Conservation (phyloP, 768 basidiomycete genomes). For the Mycena latifolia region DNA sequence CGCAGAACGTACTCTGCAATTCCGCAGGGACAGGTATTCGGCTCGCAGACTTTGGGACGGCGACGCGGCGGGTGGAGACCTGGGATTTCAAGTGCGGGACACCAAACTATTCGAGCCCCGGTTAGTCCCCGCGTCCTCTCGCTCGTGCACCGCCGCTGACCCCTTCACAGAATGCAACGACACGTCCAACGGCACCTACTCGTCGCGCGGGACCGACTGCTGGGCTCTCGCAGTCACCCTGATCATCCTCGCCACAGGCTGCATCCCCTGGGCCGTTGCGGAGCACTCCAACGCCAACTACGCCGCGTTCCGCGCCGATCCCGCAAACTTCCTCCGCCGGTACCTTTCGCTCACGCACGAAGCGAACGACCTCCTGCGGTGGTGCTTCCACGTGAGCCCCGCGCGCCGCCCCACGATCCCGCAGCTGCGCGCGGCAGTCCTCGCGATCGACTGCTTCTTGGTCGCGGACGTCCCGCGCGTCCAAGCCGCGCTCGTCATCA, state of each 20-base stretch:
- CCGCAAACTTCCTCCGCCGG: background rate
- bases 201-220: constrained; percentile 7
- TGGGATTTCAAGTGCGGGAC: background rate
- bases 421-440: constrained; percentile 3
- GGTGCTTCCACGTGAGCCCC: constrained; percentile 15
- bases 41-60: constrained; percentile 8
- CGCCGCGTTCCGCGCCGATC: constrained; percentile 10
- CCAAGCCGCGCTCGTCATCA: background rate
- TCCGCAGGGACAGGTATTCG: background rate
- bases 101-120: constrained; percentile 5
- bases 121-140: background rate
- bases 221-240: constrained; percentile 13
- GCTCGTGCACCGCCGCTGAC: background rate
- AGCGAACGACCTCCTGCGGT: constrained; percentile 9
- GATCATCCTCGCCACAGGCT: background rate
- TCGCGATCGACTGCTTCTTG: background rate
- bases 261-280: background rate
- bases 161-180: constrained; percentile 7
- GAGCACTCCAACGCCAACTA: constrained; percentile 2
- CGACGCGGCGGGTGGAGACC: background rate
- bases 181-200: background rate
- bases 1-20: background rate
- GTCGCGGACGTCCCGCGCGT: background rate
- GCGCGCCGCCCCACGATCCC: background rate
- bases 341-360: constrained; percentile 1